Conservation (phyloP, 371 early-diverging fungal genomes). For the Mortierella sp. region DNA sequence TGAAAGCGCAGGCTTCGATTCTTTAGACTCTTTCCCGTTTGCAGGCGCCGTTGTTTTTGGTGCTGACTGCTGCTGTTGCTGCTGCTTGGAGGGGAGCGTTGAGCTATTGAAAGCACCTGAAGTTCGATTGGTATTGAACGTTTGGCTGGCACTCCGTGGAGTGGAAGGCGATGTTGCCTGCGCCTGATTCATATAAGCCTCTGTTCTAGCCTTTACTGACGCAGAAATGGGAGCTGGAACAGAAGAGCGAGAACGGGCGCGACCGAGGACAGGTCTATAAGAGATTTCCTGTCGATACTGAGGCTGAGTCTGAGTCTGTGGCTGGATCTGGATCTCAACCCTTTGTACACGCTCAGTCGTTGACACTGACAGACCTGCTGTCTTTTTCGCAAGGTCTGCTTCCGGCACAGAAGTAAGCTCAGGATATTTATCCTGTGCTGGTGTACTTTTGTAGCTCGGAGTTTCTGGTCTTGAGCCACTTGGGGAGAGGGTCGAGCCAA, state of each 20-base stretch:
- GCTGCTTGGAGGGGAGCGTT: slow-evolving; percentile 3
- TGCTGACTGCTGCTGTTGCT: background rate
- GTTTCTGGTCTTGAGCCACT: slow-evolving; percentile 17
- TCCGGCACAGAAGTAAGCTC: slow-evolving; percentile 5
- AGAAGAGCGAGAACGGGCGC: slow-evolving; percentile 38
- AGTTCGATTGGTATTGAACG: background rate
- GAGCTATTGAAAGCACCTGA: slow-evolving; percentile 8
- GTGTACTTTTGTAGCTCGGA: background rate
- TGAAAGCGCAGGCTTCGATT: background rate
- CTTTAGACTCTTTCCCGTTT: slow-evolving; percentile 13
- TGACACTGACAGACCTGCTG: slow-evolving; percentile 1
- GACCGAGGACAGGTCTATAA: slow-evolving; percentile 6
- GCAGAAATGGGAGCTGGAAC: slow-evolving; percentile 20
- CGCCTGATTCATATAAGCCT: slow-evolving; percentile 44
- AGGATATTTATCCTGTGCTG: slow-evolving; percentile 20
- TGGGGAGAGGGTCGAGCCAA: slow-evolving; percentile 4
- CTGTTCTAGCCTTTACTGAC: slow-evolving; percentile 39
- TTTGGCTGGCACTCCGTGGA: slow-evolving; percentile 11
- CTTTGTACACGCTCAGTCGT: background rate
- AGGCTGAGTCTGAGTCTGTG: background rate
- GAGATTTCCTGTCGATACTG: background rate
- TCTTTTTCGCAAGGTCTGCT: slow-evolving; percentile 6
- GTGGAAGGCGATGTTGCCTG: slow-evolving; percentile 21
- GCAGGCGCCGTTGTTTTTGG: background rate
- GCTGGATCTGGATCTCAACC: background rate